Base-by-base conservation (phyloP, 2,329 filamentous ascomycete genomes). In the Paecilomyces sp. region DNA sequence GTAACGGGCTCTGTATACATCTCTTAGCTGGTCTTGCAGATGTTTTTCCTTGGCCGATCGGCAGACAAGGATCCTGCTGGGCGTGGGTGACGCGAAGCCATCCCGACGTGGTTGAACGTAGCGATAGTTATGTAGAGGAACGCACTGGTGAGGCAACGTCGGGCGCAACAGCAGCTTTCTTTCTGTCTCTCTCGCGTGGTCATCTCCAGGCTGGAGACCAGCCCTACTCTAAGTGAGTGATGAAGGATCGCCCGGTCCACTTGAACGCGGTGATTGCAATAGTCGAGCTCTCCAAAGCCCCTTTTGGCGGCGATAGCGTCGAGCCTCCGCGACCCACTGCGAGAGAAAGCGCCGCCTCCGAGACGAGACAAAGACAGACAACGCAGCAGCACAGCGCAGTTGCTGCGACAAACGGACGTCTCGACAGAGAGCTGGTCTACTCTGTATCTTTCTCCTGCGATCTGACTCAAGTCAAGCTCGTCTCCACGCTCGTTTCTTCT, bases 371-470 rank as follows among this genome's bases (percentile, higher is more conserved):
- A 41, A 33, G 12, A 33, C 11, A 30, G 55, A 57, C 55, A 57
- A 57, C 55, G n/a, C 33, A 57, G 30, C 55, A 24, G 3, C 55
- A 34, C 33, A 57, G 33, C 55, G 18, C 18, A 47, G 18, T 34
- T 47, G 15, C n/a, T 41, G 22, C 31, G 15, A 57, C n/a, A 57
- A 9, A 5, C 25, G 15, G 33, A 25, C 31, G 22, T 28, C 22
- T 33, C 28, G 51, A 34, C 55, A 57, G 55, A 57, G 55, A 60
- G 58, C 58, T 57, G 58, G 58, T 57, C 58, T 60, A 15, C 50
- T 60, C 58, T 60, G 58, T 33, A 47, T 41, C 25, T 6, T 28
- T 28, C 25, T 28, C 9, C 41, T 15, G 15, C 24, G 15, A 33
- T 34, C 55, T n/a, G 34, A 31, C 34, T 30, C 53, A 28, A 28